phyloP scores from a whole-genome alignment of 2,329 filamentous ascomycete species.

The Exophiala sp. region DNA sequence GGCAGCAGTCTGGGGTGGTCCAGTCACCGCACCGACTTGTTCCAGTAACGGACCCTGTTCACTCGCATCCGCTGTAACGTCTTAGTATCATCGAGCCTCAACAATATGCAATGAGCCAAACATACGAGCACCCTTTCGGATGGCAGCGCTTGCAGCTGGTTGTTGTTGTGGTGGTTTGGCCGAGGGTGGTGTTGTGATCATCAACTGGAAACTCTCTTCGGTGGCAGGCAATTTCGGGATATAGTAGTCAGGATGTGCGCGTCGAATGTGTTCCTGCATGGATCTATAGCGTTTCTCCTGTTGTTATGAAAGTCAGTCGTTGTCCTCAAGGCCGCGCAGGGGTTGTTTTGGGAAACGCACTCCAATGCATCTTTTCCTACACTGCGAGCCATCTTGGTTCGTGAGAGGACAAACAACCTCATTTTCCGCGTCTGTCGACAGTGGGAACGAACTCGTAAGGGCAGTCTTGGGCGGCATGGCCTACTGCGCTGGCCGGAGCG shows the following conservation, averaged over 20 bases:
- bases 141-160: conserved; percentile 30
- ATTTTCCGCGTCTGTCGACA: conserved; percentile 79
- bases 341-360: conserved; percentile 48
- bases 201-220: conserved; percentile 93
- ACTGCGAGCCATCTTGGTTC: conserved; percentile 95
- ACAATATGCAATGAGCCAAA: conserved; percentile 28
- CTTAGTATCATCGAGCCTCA: conserved; percentile 24
- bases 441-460: conserved; percentile 84
- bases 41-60: conserved; percentile 65
- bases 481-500: conserved; percentile 30
- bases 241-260: conserved; percentile 94
- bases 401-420: conserved; percentile 94
- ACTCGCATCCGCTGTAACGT: conserved; percentile 50
- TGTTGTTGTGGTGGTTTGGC: conserved; percentile 58
- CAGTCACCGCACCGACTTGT: conserved; percentile 67
- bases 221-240: conserved; percentile 97
- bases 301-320: conserved; percentile 34
- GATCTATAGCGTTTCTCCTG: conserved; percentile 95
- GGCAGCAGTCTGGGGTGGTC: conserved; percentile 64
- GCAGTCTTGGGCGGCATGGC: conserved; percentile 85
- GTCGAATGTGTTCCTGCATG: conserved; percentile 98
- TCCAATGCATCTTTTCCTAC: conserved; percentile 94
- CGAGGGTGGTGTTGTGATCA: conserved; percentile 86
- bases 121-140: conserved; percentile 27
- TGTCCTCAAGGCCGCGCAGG: conserved; percentile 22